Evolutionary conservation across 2,329 filamentous ascomycete species (phyloP).

Genomic region (Penicillium rolfsii): DNA sequence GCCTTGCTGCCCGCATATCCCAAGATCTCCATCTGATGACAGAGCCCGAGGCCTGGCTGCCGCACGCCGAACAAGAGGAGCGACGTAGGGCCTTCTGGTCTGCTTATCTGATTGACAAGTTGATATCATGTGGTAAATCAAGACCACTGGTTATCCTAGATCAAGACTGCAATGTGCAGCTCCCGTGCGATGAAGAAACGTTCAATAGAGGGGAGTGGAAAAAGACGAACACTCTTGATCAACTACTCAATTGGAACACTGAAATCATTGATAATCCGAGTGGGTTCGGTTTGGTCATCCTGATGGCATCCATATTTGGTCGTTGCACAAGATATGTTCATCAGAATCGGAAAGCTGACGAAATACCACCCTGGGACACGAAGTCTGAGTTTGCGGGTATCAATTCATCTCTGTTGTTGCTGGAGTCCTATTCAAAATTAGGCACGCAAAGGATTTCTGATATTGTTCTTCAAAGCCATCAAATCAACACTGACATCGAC

Average conservation of each 20-base stretch:
- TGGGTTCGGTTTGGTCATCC: slow-evolving; percentile 34
- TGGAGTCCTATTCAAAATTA: slow-evolving; percentile 38
- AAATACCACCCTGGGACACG: slow-evolving; percentile 42
- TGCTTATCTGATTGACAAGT: slow-evolving; percentile 36
- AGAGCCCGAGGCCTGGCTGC: slow-evolving; percentile 24
- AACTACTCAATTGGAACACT: slow-evolving; percentile 30
- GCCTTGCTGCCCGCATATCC: slow-evolving; percentile 64
- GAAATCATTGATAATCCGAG: slow-evolving; percentile 25
- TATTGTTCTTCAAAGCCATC: slow-evolving; percentile 3
- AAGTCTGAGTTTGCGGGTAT: slow-evolving; percentile 40
- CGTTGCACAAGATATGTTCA: slow-evolving; percentile 37
- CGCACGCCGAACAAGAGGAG: slow-evolving; percentile 34
- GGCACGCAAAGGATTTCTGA: slow-evolving; percentile 26
- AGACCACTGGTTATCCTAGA: slow-evolving; percentile 28
- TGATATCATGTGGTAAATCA: slow-evolving; percentile 33
- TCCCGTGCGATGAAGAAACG: slow-evolving; percentile 31
- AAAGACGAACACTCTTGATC: slow-evolving; percentile 26
- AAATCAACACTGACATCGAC: slow-evolving; percentile 15
- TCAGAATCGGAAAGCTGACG: slow-evolving; percentile 25
- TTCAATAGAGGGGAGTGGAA: slow-evolving; percentile 25
- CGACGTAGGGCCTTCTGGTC: slow-evolving; percentile 37
- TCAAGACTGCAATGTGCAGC: slow-evolving; percentile 32
- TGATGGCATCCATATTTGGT: slow-evolving; percentile 41
- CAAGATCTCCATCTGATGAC: slow-evolving; percentile 40
- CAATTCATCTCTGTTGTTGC: slow-evolving; percentile 36